Evolutionary conservation across 257 asterid species (phyloP), one percentile per base, ranked within the genome.

Genomic region (Echium plantagineum): DNA sequence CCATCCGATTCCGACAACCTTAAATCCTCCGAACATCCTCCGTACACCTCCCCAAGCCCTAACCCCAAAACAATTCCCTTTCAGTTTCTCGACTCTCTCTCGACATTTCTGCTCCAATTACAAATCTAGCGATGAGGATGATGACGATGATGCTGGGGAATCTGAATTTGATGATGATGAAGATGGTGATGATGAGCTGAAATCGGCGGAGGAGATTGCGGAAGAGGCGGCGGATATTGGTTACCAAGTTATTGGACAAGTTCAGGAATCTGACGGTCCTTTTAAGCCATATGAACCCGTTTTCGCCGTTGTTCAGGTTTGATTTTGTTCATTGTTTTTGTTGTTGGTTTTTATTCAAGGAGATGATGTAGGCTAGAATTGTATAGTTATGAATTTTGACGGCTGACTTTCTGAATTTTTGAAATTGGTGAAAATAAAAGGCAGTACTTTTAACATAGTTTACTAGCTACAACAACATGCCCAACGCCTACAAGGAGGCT

Each of bases 231-330:
- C 85, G 30, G 91, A 87, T 54, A 83, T 87, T 42, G 97, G 97
- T 58, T 87, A 87, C 79, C 72, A 61, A 61, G 96, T 85, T 57
- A 60, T 83, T 32, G 94, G 96, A 22, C 85, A 87, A 21, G 85
- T 85, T 61, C 71, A 75, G 72, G 58, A 69, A 28, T 77, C 94
- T 6, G 95, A 90, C 19, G 71, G 61, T 21, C 83, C 75, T 62
- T 81, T 81, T 70, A 85, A 77, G 46, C 77, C 75, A 4, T 87
- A 83, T 47, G 89, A 85, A 69, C 89, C 94, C 7, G 78, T 85
- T 8, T 90, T 81, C 55, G 96, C 95, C 0, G 85, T 90, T 58
- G 79, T 90, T 63, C 96, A 90, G 95, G 98, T 90, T 64, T 19
- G 28, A 46, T 18, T 26, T 13, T 5, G 28, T 7, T 46, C 13